These are phyloP conservation scores for Eimeria tenella DNA, from an alignment of 169 alveolate species.

Conservation along the genomic window DNA sequence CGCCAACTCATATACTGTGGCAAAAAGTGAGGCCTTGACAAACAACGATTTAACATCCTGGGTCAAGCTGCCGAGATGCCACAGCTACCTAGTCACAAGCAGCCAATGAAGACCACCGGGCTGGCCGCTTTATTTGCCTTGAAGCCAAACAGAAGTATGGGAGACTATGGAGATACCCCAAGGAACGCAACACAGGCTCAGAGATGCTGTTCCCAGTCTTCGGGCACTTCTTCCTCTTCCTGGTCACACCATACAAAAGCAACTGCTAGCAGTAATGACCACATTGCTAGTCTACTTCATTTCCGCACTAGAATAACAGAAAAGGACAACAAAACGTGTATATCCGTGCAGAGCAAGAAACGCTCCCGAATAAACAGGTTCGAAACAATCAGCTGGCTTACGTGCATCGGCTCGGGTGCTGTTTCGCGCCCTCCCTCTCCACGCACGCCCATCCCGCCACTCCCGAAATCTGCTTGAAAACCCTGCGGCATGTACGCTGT, in stretches of 20 bases:
- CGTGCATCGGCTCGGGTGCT: slow-evolving; percentile 49
- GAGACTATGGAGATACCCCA: background rate
- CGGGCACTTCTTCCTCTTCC: slow-evolving; percentile 76
- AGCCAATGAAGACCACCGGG: background rate
- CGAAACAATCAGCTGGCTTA: background rate
- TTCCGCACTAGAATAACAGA: background rate
- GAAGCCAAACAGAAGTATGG: background rate
- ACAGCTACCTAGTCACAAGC: background rate
- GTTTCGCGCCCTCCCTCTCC: slow-evolving; percentile 60
- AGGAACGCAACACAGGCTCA: background rate
- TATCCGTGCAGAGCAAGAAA: background rate
- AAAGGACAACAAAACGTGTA: background rate
- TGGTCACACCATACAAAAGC: background rate
- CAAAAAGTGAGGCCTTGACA: slow-evolving; percentile 30
- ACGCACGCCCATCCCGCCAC: slow-evolving; percentile 31
- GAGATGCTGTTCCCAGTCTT: slow-evolving; percentile 77
- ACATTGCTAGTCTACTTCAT: too few relatives aligned
- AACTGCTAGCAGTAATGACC: background rate
- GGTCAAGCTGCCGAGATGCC: background rate
- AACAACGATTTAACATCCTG: slow-evolving; percentile 1
- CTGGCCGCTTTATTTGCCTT: background rate
- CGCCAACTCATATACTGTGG: slow-evolving; percentile 3
- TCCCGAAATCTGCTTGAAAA: slow-evolving; percentile 72
- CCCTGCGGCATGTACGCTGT: slow-evolving; percentile 74
- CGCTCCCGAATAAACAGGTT: background rate